phyloP scores from a whole-genome alignment of 139 green algal genomes.

The Tetradesmus lagerheimii region DNA sequence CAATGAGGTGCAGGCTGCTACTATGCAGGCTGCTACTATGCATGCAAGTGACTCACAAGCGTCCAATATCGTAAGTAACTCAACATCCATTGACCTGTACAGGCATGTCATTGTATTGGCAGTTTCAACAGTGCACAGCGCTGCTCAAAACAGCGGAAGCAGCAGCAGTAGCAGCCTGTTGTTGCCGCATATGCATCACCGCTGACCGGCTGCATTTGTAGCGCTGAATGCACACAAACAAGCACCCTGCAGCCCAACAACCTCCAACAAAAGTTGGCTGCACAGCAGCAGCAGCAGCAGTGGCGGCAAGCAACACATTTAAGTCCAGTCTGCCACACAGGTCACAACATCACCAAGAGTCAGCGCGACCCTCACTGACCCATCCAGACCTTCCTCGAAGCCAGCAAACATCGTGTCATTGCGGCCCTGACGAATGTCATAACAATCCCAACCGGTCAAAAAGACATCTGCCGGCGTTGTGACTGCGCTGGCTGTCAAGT shows the following conservation, averaged over 20 bases:
- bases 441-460: background rate
- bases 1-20: no score
- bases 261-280: no score
- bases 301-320: no score
- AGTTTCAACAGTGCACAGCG: no score
- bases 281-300: background rate
- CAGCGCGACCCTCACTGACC: background rate
- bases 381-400: background rate
- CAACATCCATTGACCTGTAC: no score
- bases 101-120: no score
- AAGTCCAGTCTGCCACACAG: background rate
- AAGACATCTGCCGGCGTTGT: background rate
- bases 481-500: background rate
- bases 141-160: background rate
- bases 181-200: background rate
- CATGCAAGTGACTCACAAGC: no score
- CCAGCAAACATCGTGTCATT: background rate
- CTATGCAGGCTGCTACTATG: no score
- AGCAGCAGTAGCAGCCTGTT: background rate
- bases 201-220: background rate
- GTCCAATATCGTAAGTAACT: no score
- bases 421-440: background rate
- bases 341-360: background rate
- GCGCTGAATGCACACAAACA: background rate
- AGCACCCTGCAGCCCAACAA: no score